phyloP scores from a whole-genome alignment of 805 yeast species.

The Saturnispora gosingensis region DNA sequence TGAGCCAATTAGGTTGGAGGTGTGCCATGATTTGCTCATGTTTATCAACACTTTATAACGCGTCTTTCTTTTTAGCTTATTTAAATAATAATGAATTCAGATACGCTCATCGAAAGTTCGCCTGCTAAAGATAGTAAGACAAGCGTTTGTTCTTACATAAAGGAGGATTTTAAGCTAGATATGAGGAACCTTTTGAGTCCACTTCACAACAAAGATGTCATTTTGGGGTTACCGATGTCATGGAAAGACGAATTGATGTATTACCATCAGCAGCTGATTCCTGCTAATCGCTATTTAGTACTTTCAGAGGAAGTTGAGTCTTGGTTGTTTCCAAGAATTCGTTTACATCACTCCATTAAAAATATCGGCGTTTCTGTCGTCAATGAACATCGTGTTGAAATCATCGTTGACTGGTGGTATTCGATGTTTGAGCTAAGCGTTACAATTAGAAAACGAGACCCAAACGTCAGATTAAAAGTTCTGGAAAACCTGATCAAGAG shows the following conservation, averaged over 20 bases:
- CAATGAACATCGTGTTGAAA: not conserved
- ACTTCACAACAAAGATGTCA: not conserved
- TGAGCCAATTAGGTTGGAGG: slow-evolving; percentile 29
- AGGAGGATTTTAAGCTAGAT: not conserved
- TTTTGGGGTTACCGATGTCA: not conserved
- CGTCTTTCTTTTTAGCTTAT: not conserved
- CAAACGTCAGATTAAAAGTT: not conserved
- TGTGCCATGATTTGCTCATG: slow-evolving; percentile 29
- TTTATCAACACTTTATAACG: slow-evolving; percentile 27
- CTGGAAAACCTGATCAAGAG: not conserved
- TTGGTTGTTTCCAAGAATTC: not conserved
- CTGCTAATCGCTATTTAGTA: not conserved
- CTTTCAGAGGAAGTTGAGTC: not conserved
- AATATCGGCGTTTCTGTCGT: not conserved
- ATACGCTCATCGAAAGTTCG: slow-evolving; percentile 7
- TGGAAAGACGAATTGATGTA: not conserved
- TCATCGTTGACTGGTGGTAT: slow-evolving; percentile 1
- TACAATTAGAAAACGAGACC: not conserved
- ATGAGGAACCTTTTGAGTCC: not conserved
- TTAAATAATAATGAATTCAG: slow-evolving; percentile 3
- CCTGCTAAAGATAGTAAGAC: not conserved
- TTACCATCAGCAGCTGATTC: not conserved
- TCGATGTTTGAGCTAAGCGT: not conserved
- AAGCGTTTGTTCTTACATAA: not conserved
- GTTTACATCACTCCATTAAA: not conserved